A percentile compares a stretch with the other conserved stretches of the same genome.
Evolutionary conservation across 768 basidiomycete genomes (phyloP).

Genomic region (Omphalotus guepiniiformis): DNA sequence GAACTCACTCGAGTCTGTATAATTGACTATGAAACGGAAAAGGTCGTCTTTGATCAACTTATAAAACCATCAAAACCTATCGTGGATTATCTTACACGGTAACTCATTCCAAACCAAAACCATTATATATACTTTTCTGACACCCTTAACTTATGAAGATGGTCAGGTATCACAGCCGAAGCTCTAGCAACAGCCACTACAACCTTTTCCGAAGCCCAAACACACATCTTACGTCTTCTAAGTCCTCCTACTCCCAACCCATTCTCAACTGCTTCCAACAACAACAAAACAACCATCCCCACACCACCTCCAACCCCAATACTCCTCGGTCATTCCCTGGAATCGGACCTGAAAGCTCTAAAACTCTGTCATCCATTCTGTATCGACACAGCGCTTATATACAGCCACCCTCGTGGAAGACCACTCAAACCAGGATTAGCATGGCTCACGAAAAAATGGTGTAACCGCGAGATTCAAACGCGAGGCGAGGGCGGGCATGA

Average conservation of each 20-base stretch:
- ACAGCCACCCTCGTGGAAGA: slow-evolving; percentile 89
- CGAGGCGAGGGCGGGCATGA: slow-evolving; percentile 86
- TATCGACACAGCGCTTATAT: slow-evolving; percentile 88
- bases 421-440: slow-evolving; percentile 93
- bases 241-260: slow-evolving; percentile 45
- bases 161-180: slow-evolving; percentile 89
- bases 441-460: slow-evolving; percentile 97
- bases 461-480: slow-evolving; percentile 83
- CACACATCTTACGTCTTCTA: slow-evolving; percentile 59
- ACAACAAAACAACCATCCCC: slow-evolving; percentile 15
- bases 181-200: slow-evolving; percentile 67
- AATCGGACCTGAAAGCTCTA: slow-evolving; percentile 88
- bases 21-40: slow-evolving; percentile 69
- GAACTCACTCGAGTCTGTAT: slow-evolving; percentile 84
- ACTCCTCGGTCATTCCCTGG: slow-evolving; percentile 92
- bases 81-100: slow-evolving; percentile 91
- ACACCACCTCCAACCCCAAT: slow-evolving; percentile 57
- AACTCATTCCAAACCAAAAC: slow-evolving; percentile 13
- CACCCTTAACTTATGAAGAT: slow-evolving; percentile 38
- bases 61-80: slow-evolving; percentile 87
- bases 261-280: slow-evolving; percentile 35
- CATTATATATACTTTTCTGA: neutral
- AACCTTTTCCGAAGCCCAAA: slow-evolving; percentile 76
- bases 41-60: slow-evolving; percentile 81
- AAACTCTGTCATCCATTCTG: slow-evolving; percentile 82